phyloP scores from a whole-genome alignment of 1,139 yeast species.

The Suhomyces wounanorum region DNA sequence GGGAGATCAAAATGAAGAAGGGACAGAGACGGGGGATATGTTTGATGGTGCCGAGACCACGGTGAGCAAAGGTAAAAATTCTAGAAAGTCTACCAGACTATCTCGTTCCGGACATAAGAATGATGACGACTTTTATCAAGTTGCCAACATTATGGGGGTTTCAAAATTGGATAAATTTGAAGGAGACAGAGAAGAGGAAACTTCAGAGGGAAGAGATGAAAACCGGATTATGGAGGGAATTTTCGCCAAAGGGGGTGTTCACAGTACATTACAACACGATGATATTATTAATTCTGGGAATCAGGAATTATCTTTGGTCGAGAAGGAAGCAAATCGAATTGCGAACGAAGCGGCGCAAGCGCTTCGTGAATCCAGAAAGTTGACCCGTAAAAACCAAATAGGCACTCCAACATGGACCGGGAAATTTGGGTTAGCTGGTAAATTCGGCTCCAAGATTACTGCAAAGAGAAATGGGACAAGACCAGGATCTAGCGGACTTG shows the following conservation, averaged over 20 bases:
- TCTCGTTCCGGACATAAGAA: constrained; percentile 32
- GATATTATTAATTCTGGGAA: constrained; percentile 61
- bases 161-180: constrained; percentile 54
- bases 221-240: constrained; percentile 72
- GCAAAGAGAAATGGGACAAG: constrained; percentile 3
- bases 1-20: constrained; percentile 71
- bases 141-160: constrained; percentile 56
- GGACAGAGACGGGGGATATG: constrained; percentile 66
- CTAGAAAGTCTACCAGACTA: constrained; percentile 28
- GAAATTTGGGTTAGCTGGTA: constrained; percentile 80
- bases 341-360: constrained; percentile 81
- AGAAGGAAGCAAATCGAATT: constrained; percentile 72
- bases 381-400: constrained; percentile 62
- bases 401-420: constrained; percentile 99
- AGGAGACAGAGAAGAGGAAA: constrained; percentile 38
- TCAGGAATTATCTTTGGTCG: constrained; percentile 56
- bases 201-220: constrained; percentile 47
- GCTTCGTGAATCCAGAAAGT: constrained; percentile 63
- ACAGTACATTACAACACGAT: constrained; percentile 78
- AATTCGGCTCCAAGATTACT: constrained; percentile 32
- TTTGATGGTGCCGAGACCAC: constrained; percentile 54
- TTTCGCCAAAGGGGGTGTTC: constrained; percentile 72
- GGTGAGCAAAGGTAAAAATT: constrained; percentile 24
- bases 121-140: constrained; percentile 58
- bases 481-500: constrained; percentile 12